phyloP scores from a whole-genome alignment of 352 stramenopile species.

The Pythium vanterpoolii region DNA sequence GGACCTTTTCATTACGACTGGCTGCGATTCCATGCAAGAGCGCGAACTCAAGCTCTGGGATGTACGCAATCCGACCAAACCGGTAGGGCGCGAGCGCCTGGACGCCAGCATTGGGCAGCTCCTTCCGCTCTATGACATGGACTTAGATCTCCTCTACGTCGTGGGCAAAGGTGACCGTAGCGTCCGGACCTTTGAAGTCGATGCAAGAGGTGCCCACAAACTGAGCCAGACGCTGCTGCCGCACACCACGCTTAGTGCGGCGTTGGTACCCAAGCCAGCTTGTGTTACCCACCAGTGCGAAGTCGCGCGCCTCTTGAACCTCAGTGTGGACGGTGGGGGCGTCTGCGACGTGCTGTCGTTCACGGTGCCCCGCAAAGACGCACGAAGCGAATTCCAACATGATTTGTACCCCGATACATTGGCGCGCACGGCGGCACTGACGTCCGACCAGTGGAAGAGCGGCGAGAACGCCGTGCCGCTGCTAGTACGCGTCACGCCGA shows the following conservation, averaged over 20 bases:
- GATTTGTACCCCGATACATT: conserved; percentile 74
- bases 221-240: conserved; percentile 50
- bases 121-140: conserved; percentile 64
- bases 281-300: conserved; percentile 57
- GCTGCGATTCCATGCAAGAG: conserved; percentile 64
- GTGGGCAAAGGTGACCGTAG: conserved; percentile 69
- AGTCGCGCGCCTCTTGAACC: conserved; percentile 58
- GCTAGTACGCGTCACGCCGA: conserved; percentile 34
- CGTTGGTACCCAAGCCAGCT: conserved; percentile 48
- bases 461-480: conserved; percentile 44
- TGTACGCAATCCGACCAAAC: conserved; percentile 37
- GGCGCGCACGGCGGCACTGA: conserved; percentile 36
- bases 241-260: conserved; percentile 53
- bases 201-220: conserved; percentile 37
- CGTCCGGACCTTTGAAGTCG: conserved; percentile 57
- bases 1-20: conserved; percentile 54
- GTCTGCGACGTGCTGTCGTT: conserved; percentile 67
- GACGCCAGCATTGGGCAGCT: conserved; percentile 61
- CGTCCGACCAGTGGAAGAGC: conserved; percentile 35
- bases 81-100: conserved; percentile 59
- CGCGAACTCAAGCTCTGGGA: conserved; percentile 82
- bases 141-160: conserved; percentile 68
- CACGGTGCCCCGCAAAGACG: conserved; percentile 60
- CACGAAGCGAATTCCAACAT: conserved; percentile 56
- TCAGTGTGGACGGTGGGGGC: conserved; percentile 34